Conservation (phyloP, 257 asterid species). For the Forsythia viridissima region DNA sequence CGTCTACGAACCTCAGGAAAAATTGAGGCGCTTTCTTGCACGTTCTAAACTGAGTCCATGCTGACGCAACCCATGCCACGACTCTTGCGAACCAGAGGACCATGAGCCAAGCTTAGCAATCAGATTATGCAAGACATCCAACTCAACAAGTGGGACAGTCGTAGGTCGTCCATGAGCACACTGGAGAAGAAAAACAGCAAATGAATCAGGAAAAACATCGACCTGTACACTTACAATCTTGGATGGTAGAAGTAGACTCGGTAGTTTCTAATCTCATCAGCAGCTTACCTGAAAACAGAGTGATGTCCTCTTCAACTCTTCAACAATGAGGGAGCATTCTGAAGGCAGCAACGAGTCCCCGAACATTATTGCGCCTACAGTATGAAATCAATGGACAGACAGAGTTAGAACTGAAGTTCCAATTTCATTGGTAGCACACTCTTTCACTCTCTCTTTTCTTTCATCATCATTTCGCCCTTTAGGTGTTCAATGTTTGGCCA, state of each 20-base stretch:
- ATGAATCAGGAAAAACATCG: conserved; percentile 11
- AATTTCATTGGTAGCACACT: neutral
- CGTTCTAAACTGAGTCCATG: conserved; percentile 63
- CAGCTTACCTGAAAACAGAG: conserved; percentile 88
- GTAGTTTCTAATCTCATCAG: conserved; percentile 14
- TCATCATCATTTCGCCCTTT: neutral
- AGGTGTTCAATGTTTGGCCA: neutral
- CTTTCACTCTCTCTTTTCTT: neutral
- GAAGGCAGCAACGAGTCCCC: conserved; percentile 88
- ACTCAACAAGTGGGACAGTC: conserved; percentile 78
- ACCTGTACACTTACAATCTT: neutral
- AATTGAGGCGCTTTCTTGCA: conserved; percentile 49
- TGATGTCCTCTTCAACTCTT: conserved; percentile 86
- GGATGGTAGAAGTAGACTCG: neutral
- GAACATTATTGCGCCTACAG: conserved; percentile 92
- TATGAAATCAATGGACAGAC: neutral
- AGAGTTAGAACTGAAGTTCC: conserved; percentile 1
- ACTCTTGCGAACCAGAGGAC: conserved; percentile 28
- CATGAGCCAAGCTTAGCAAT: conserved; percentile 44
- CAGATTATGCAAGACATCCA: conserved; percentile 58
- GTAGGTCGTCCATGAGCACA: conserved; percentile 99
- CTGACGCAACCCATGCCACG: conserved; percentile 73
- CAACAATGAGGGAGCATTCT: conserved; percentile 89
- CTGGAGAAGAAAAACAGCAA: conserved; percentile 37
- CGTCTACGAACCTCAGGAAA: conserved; percentile 17